phyloP scores from a whole-genome alignment of 2,329 filamentous ascomycete genomes.

The Colletotrichum agaves region DNA sequence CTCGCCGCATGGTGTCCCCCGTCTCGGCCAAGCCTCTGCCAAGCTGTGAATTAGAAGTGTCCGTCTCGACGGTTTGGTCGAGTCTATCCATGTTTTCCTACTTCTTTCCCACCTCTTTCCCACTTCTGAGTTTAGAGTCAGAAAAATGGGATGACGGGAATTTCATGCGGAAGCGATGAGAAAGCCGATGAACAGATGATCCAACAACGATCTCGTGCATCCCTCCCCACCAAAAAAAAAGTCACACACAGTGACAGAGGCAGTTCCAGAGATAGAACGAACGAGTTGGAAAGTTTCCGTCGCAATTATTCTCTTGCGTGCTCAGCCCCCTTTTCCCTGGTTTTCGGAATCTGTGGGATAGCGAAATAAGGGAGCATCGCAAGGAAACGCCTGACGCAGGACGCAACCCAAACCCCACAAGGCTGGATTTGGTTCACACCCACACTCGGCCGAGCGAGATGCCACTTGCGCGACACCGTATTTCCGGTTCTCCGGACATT shows the following conservation, averaged over 20 bases:
- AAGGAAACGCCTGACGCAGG: constrained; percentile 20
- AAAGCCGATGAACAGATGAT: constrained; percentile 30
- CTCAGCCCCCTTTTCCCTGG: constrained; percentile 14
- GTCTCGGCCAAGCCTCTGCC: constrained; percentile 34
- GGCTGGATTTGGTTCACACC: constrained; percentile 15
- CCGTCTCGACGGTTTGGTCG: constrained; percentile 29
- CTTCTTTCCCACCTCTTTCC: constrained; percentile 10
- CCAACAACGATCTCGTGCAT: constrained; percentile 23
- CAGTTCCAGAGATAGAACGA: background rate
- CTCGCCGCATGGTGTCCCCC: constrained; percentile 13
- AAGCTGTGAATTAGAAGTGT: constrained; percentile 32
- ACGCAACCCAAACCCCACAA: constrained; percentile 23
- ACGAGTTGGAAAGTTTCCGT: constrained; percentile 10
- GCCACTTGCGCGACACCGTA: constrained; percentile 3
- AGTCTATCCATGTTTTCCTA: background rate
- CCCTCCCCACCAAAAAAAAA: constrained; percentile 7
- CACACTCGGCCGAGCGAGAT: constrained; percentile 21
- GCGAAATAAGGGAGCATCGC: constrained; percentile 17
- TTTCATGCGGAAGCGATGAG: constrained; percentile 27
- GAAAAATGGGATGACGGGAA: constrained; percentile 24
- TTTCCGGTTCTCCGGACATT: constrained; percentile 15
- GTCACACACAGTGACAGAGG: background rate
- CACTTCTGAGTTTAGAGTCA: background rate
- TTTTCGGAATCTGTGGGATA: background rate
- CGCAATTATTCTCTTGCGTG: constrained; percentile 4